phyloP scores from a whole-genome alignment of 306 rosid genomes.

The Castanea crenata region DNA sequence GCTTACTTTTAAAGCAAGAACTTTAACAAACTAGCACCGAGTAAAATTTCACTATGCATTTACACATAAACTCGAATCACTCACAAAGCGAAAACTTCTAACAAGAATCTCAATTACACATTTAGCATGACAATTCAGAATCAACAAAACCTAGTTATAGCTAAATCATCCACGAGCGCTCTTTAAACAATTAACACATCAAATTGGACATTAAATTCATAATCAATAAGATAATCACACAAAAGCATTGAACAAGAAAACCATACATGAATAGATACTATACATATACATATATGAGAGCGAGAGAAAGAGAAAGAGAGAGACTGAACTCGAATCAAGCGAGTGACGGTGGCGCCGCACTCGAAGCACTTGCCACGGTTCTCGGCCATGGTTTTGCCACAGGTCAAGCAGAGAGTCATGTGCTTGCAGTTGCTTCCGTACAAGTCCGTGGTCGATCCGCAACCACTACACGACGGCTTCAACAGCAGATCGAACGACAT shows the following conservation, averaged over 20 bases:
- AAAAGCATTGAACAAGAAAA: no score
- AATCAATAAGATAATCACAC: not conserved
- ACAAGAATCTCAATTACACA: not conserved
- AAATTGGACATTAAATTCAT: not conserved
- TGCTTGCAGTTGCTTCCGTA: conserved; percentile 98
- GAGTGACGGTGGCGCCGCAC: conserved; percentile 69
- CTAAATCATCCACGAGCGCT: not conserved
- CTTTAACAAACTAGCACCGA: not conserved
- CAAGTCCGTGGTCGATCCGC: conserved; percentile 72
- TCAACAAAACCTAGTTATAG: not conserved
- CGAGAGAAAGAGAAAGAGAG: not conserved
- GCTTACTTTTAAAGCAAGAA: not conserved
- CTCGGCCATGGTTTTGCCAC: conserved; percentile 87
- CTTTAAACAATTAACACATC: not conserved
- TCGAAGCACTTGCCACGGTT: conserved; percentile 67
- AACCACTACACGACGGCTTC: conserved; percentile 69
- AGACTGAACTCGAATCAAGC: conserved; percentile 72
- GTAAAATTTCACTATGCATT: not conserved
- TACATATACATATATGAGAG: not conserved
- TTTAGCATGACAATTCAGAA: not conserved
- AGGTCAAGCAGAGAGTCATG: conserved; percentile 76
- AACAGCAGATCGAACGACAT: conserved; percentile 64
- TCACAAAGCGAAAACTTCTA: not conserved
- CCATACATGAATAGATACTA: not conserved
- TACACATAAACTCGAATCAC: not conserved